A percentile compares a stretch with the other conserved stretches of the same genome.
Evolutionary conservation across 768 basidiomycete genomes (phyloP).

Genomic region (Glaciozyma antarctica): DNA sequence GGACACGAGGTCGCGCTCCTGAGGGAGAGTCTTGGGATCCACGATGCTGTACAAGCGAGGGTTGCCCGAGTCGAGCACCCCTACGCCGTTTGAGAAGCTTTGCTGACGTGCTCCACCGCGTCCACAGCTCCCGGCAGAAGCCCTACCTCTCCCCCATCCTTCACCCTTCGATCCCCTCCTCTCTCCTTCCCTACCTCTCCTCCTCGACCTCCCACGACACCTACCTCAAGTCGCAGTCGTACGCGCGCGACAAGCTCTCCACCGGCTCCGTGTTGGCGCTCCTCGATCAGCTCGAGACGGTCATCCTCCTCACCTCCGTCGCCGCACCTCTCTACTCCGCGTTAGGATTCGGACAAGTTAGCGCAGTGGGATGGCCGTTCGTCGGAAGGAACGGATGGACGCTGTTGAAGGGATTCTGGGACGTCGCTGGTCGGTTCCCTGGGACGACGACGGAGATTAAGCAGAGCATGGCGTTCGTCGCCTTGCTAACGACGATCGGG

Average conservation of each 20-base stretch:
- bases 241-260: constrained; percentile 81
- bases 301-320: constrained; percentile 14
- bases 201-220: constrained; percentile 54
- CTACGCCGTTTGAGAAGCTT: too few relatives aligned
- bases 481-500: constrained; percentile 44
- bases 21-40: neutral
- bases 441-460: constrained; percentile 11
- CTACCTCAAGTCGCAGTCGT: constrained; percentile 81
- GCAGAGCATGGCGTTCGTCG: constrained; percentile 18
- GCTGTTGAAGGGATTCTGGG: constrained; percentile 24
- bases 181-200: constrained; percentile 54
- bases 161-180: constrained; percentile 57
- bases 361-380: neutral
- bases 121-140: constrained; percentile 62
- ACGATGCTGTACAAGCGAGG: too few relatives aligned
- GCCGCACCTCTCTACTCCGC: neutral
- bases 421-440: neutral
- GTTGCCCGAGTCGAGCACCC: too few relatives aligned
- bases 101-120: neutral
- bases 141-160: constrained; percentile 50
- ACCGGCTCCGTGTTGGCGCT: constrained; percentile 76
- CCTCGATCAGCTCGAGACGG: constrained; percentile 44
- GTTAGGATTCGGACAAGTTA: neutral
- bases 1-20: neutral
- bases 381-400: constrained; percentile 13